Evolutionary conservation across 2,329 filamentous ascomycete species (phyloP).

Genomic region (Cladosporium sp.): DNA sequence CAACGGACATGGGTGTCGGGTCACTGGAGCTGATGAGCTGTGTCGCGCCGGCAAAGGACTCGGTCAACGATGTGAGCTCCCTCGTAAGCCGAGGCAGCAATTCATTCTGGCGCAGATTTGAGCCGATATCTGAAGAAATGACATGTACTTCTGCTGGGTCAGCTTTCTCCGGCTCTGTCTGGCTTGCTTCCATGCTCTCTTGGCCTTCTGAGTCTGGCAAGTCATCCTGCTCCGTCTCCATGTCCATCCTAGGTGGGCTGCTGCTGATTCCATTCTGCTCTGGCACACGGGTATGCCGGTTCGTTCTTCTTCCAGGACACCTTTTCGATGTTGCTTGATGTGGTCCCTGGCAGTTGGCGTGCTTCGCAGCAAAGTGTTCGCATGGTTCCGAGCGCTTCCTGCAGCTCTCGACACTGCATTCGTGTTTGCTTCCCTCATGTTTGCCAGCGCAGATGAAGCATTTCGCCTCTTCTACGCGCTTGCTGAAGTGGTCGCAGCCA

Average conservation of each 20-base stretch:
- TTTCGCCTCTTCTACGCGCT: background rate
- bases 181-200: no score
- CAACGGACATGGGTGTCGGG: background rate
- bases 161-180: no score
- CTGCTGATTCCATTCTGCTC: no score
- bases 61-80: background rate
- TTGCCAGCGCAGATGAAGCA: background rate
- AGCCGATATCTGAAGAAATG: no score
- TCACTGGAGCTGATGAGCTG: background rate
- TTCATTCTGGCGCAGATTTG: background rate
- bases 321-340: background rate
- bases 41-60: background rate
- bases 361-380: background rate
- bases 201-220: background rate
- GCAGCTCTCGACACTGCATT: background rate
- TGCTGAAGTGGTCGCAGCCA: background rate
- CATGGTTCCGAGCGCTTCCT: background rate
- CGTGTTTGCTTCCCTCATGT: background rate
- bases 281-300: no score
- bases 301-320: background rate
- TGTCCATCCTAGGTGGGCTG: background rate
- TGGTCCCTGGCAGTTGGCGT: background rate
- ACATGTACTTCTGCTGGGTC: no score
- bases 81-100: background rate
- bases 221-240: background rate